phyloP scores from a whole-genome alignment of 345 rosid genomes.

The Euphorbia pulcherrima region DNA sequence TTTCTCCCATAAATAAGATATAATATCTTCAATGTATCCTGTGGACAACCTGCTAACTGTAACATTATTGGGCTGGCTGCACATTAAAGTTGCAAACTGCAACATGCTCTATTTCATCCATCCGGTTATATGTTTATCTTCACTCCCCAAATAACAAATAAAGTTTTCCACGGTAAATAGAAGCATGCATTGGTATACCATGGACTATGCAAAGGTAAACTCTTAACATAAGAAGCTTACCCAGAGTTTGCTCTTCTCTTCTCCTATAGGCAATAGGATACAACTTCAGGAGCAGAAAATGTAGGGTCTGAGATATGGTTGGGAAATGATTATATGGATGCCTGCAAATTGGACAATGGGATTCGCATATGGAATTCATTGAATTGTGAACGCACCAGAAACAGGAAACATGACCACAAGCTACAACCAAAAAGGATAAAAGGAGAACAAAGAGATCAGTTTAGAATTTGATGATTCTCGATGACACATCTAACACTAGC shows the following conservation, averaged over 20 bases:
- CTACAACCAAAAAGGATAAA: constrained; percentile 32
- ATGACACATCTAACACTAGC: background rate
- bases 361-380: constrained; percentile 36
- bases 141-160: background rate
- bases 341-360: constrained; percentile 76
- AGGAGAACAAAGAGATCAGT: constrained; percentile 4
- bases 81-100: background rate
- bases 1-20: background rate
- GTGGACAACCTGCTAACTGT: background rate
- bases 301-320: constrained; percentile 53
- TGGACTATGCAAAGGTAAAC: background rate
- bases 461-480: background rate
- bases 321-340: constrained; percentile 64
- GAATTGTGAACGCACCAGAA: constrained; percentile 84
- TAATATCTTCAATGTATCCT: background rate
- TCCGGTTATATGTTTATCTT: background rate
- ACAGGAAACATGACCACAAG: constrained; percentile 86
- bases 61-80: background rate
- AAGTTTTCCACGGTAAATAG: background rate
- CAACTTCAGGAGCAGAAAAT: constrained; percentile 58
- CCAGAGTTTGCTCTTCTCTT: constrained; percentile 49
- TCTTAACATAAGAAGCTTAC: constrained; percentile 31
- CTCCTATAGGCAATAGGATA: constrained; percentile 53
- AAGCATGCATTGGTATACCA: background rate
- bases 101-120: background rate